Base-by-base conservation (phyloP, 441 rosid species). In the Erysimum pusillum region DNA sequence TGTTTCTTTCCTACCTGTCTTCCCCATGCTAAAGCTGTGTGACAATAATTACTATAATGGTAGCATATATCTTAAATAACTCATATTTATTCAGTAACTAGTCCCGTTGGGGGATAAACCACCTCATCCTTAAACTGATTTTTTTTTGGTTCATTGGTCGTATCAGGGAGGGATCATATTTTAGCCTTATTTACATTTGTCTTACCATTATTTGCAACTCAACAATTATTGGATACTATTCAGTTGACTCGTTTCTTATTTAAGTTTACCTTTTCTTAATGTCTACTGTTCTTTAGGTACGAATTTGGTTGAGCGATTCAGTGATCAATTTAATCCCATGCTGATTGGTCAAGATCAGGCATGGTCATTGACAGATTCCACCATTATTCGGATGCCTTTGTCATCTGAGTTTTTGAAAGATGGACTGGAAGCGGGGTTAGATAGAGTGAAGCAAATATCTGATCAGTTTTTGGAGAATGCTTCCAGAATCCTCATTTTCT, bases 301-400 rank as follows among this genome's bases (percentile, higher is more conserved):
- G 51, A 89, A 88, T 90, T 88, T 96, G 89, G 86, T 84, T 0
- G 88, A 88, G 81, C 90, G 97, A 41, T 96, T 96, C 81, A 54
- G 66, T 77, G 99, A 96, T 85, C 99, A 96, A 63, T 96, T 96
- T 83, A 83, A 78, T 79, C 97, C 99, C 36, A 85, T 96, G 97
- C 80, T 96, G 74, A 86, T 91, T 84, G 97, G 84, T 83, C 87
- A 91, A 81, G 85, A 83, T 69, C 85, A 76, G 84, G 83, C 93
- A 75, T 87, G 90, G 94, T 87, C 91, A 54, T 77, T 87, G 71
- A 77, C 81, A 57, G 93, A 90, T 79, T 90, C 93, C 72, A 96
- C 98, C 76, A 80, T 96, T 75, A 90, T 96, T 72, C 93, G 99
- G 81, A 93, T 96, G 97, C 98, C 99, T 78, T 77, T 96, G 57